Percentiles rank a stretch among this genome's conserved stretches.
These are phyloP conservation scores for Drechslerella stenobrocha DNA, from an alignment of 2,329 filamentous ascomycete genomes.

Conservation along the genomic window DNA sequence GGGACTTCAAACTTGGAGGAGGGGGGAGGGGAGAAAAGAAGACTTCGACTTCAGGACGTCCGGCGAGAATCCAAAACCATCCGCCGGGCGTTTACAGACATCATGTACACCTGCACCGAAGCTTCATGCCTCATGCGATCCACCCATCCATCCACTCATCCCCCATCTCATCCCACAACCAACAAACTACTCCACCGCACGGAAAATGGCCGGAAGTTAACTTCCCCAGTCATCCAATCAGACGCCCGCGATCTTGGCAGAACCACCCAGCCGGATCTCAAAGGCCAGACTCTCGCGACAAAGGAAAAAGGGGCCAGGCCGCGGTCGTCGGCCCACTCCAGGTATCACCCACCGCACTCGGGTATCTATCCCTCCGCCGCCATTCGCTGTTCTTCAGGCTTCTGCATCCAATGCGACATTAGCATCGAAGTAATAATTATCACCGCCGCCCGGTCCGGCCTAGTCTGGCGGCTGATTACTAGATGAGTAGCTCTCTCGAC, in stretches of 20 bases:
- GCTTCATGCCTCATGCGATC: neutral
- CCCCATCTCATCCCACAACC: neutral
- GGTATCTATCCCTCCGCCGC: neutral
- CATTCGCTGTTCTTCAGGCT: neutral
- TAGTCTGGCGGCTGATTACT: neutral
- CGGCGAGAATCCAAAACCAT: neutral
- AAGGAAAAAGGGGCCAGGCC: neutral
- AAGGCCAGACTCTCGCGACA: neutral
- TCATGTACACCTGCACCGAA: no score
- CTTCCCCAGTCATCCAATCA: neutral
- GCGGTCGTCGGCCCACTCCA: neutral
- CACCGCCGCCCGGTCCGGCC: neutral
- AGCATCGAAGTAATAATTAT: neutral
- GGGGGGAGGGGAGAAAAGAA: no score
- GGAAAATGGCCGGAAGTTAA: neutral
- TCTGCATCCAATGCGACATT: conserved; percentile 4
- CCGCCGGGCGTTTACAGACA: conserved; percentile 1
- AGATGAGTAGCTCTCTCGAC: neutral
- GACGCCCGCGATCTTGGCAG: neutral
- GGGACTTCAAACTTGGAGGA: no score
- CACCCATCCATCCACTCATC: neutral
- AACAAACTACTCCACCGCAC: neutral
- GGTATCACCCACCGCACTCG: neutral
- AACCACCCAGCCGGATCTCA: neutral
- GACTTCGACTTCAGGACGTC: neutral